Base-by-base conservation (phyloP, 2,329 filamentous ascomycete genomes). In the Zymoseptoria ardabiliae region DNA sequence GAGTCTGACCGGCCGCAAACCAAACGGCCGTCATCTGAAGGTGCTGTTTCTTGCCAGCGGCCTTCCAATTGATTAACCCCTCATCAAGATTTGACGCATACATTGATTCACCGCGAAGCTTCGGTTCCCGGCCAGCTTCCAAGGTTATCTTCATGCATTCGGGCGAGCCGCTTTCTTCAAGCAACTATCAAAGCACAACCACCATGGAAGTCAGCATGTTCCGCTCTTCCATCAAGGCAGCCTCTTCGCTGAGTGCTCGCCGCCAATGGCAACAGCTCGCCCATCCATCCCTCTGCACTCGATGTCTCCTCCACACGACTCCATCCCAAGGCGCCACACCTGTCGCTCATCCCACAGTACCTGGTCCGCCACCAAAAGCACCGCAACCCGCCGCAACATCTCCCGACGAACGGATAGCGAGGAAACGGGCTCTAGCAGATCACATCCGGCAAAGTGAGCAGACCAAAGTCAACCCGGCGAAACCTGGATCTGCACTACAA, bases 301-400 rank as follows among this genome's bases (percentile, higher is more conserved):
- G 72, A 66, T 75, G 72, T 61, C 71, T 79, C 35, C 76, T 79
- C 30, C 77, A 79, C 69, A 76, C 73, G 11, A 75, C 76, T 17
- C 41, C 72, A 2, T 58, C 72, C 30, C 77, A 76, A 60, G 71
- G 74, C 56, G 83, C 83, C 8, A 80, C 81, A 54, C 82, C 83
- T 13, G 76, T 85, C 59, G 79, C 82, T 6, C 77, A 78, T 63
- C 78, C 83, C 57, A 84, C 81, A 10, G 79, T 83, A 10, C 77
- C 82, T 54, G 84, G 83, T 3, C 83, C 83, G 56, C 84, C 84
- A 45, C 84, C 84, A 2, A 78, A 78, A 64, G 78, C 82, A 20
- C 84, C 84, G 17, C 74, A 77, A 54, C 77, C 81, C 4, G 67
- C 76, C 3, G 71, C 78, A 7, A 74, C 79, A 17, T 77, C 78